A percentile compares a stretch with the other conserved stretches of the same genome.
Conservation (phyloP, 2,329 filamentous ascomycete species). For the Trichoderma sp. region DNA sequence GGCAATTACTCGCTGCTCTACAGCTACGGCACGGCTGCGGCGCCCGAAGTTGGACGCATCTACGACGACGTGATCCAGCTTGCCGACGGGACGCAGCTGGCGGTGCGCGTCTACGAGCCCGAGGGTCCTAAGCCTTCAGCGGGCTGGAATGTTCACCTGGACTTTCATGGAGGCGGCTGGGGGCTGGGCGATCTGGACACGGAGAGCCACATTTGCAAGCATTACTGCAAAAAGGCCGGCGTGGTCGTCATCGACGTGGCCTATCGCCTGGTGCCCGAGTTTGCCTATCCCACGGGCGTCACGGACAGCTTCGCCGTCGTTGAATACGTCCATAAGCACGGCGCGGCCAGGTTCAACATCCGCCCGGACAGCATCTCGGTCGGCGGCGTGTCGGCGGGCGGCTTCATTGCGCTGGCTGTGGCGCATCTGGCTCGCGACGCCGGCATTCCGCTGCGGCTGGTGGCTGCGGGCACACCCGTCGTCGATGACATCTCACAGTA, state of each 20-base stretch:
- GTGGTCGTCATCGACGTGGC: conserved; percentile 49
- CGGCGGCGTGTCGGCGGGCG: conserved; percentile 47
- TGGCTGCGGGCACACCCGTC: conserved; percentile 40
- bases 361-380: conserved; percentile 38
- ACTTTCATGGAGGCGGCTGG: conserved; percentile 51
- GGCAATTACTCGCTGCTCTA: conserved; percentile 43
- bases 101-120: conserved; percentile 45
- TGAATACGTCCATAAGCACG: conserved; percentile 37
- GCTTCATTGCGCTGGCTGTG: conserved; percentile 37
- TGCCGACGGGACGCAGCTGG: conserved; percentile 30
- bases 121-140: conserved; percentile 39
- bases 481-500: conserved; percentile 41
- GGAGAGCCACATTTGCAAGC: conserved; percentile 47
- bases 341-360: conserved; percentile 37
- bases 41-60: conserved; percentile 38
- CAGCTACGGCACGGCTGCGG: conserved; percentile 42
- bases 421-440: conserved; percentile 41
- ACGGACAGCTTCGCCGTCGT: conserved; percentile 49
- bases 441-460: conserved; percentile 36
- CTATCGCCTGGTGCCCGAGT: conserved; percentile 52
- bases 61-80: conserved; percentile 38
- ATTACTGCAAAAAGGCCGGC: conserved; percentile 42
- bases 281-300: conserved; percentile 45
- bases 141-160: conserved; percentile 47
- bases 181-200: conserved; percentile 49